phyloP scores from a whole-genome alignment of 352 stramenopile genomes.

The Globisporangium rhizosaccharum region DNA sequence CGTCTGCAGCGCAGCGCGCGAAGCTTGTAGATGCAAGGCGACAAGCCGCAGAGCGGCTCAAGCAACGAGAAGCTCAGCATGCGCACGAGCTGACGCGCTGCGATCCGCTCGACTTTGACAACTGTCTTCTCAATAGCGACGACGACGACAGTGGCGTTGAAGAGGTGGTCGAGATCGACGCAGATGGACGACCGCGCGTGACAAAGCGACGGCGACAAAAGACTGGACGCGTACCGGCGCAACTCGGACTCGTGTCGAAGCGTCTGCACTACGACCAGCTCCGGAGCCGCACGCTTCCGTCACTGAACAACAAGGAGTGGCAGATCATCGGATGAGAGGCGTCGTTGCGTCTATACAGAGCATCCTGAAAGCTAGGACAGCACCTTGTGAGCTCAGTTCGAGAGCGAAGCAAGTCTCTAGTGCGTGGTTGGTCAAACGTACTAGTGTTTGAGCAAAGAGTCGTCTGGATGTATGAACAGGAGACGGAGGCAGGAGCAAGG shows the following conservation, averaged over 20 bases:
- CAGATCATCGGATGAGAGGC: conserved; percentile 34
- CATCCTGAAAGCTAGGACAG: not conserved
- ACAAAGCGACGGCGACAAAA: conserved; percentile 21
- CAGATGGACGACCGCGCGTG: conserved; percentile 33
- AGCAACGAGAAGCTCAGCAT: conserved; percentile 19
- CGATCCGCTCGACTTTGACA: conserved; percentile 49
- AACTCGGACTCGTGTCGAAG: conserved; percentile 51
- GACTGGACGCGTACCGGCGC: conserved; percentile 25
- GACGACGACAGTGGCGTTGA: conserved; percentile 41
- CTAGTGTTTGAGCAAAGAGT: too few species aligned
- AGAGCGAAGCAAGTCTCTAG: too few species aligned
- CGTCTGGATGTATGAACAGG: too few species aligned
- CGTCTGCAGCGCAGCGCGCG: conserved; percentile 19
- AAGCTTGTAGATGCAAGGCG: conserved; percentile 18
- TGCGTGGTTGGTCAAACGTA: too few species aligned
- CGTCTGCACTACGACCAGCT: conserved; percentile 52
- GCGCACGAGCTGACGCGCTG: conserved; percentile 22
- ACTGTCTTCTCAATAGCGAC: conserved; percentile 46
- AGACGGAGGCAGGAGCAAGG: too few species aligned
- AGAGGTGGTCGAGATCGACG: conserved; percentile 36
- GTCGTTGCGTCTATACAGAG: too few species aligned
- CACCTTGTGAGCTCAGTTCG: not conserved
- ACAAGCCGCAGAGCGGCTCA: conserved; percentile 15
- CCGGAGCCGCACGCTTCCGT: conserved; percentile 41
- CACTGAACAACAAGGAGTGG: conserved; percentile 56